A percentile compares a stretch with the other conserved stretches of the same genome.
Evolutionary conservation across 83 land plant genomes (phyloP).

Genomic region (Picea abies): DNA sequence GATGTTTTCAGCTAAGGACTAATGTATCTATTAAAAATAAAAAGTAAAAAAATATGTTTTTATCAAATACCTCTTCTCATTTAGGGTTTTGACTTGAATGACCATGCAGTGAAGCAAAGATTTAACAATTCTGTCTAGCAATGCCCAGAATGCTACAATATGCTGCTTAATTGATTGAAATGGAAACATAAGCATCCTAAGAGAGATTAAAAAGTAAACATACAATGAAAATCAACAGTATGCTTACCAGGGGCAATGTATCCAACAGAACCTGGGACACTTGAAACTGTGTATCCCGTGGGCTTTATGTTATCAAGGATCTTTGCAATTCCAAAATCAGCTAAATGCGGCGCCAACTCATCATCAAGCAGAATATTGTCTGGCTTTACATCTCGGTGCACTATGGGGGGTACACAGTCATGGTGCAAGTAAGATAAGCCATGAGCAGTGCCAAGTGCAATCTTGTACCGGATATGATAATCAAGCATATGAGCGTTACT

Average conservation of each 20-base stretch:
- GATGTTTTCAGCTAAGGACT: too few relatives aligned
- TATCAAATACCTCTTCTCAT: too few relatives aligned
- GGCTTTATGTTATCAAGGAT: slow-evolving; percentile 57
- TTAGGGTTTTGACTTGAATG: too few relatives aligned
- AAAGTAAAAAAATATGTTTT: too few relatives aligned
- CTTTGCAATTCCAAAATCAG: slow-evolving; percentile 97
- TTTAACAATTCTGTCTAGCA: too few relatives aligned
- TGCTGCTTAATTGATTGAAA: too few relatives aligned
- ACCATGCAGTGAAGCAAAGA: too few relatives aligned
- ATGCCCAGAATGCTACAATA: too few relatives aligned
- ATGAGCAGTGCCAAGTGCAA: slow-evolving; percentile 78
- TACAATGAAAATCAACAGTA: too few relatives aligned
- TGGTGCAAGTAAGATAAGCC: slow-evolving; percentile 92
- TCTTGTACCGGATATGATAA: slow-evolving; percentile 64
- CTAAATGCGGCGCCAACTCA: slow-evolving; percentile 71
- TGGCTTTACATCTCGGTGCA: slow-evolving; percentile 80
- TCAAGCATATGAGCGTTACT: slow-evolving; percentile 39
- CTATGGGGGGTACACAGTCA: slow-evolving; percentile 72
- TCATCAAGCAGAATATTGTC: slow-evolving; percentile 82
- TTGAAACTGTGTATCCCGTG: slow-evolving; percentile 76
- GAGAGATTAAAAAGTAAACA: too few relatives aligned
- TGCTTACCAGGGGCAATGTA: slow-evolving; percentile 92
- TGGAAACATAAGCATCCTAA: too few relatives aligned
- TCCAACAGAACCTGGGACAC: slow-evolving; percentile 87
- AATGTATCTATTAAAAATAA: too few relatives aligned